Evolutionary conservation across 176 grass and related monocot species (phyloP), one percentile per base, ranked within the genome.

Genomic region (Oryza punctata): DNA sequence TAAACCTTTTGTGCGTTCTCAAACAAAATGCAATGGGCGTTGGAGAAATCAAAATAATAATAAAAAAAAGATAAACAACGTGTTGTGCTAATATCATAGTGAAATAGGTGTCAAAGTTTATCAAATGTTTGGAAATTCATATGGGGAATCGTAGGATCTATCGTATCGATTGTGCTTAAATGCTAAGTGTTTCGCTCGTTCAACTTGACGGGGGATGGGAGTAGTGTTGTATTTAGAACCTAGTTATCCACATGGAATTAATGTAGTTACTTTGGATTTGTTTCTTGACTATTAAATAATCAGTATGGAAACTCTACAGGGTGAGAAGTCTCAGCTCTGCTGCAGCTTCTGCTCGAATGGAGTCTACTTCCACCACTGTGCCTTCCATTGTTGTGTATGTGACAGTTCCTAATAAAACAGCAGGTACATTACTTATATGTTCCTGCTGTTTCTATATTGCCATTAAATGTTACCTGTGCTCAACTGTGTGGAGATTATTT

Each of bases 321-420:
- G 77, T 43, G 3, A 90, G 80, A 91, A 63, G 72, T 78, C 49
- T 97, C 72, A 85, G 68, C 30, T 93, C 57, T 23, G 7, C 57
- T 23, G 7, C 57, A 19, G 57, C 57, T 61, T 61, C 92, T 79
- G 63, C 84, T 84, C 49, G 21, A 70, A 99, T 99, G 96, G 93
- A 88, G 7, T 75, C 85, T 19, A 72, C 91, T 85, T 90, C 87
- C 10, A 90, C 85, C 43, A 89, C 78, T 0, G 91, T 94, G 11
- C 87, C 96, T 45, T 94, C 91, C 46, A 94, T 99, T 76, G 93
- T 99, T 73, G 96, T 99, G 4, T 99, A 99, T 87, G 93, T 99
- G 41, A 99, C 96, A 10, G 93, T 96, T 49, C 93, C 96, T 64
- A 96, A 94, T 61, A 91, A 32, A 72, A 88, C 89, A 82, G 95